Evolutionary conservation across 1,139 yeast genomes (phyloP).

Genomic region (Suhomyces bokatorum): DNA sequence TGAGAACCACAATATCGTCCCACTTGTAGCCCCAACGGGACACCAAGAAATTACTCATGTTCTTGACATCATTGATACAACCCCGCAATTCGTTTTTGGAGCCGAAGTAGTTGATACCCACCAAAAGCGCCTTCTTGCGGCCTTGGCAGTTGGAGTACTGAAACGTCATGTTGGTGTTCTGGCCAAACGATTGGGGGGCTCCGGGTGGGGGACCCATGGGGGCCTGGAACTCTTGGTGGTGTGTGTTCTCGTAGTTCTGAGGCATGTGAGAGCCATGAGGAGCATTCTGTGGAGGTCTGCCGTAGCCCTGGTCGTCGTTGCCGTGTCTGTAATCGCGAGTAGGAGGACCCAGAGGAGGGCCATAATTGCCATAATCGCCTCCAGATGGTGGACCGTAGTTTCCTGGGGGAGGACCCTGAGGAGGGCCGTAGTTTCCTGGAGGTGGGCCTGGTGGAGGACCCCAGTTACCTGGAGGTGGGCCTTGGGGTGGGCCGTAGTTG

Average conservation of each 20-base stretch:
- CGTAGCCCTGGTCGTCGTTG: slow-evolving; percentile 4
- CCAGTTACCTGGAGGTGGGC: slow-evolving; percentile 15
- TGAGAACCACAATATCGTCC: slow-evolving; percentile 82
- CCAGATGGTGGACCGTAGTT: slow-evolving; percentile 15
- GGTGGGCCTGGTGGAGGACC: slow-evolving; percentile 17
- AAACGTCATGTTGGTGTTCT: slow-evolving; percentile 24
- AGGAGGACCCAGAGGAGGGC: slow-evolving; percentile 16
- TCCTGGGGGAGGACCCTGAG: slow-evolving; percentile 11
- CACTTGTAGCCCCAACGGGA: slow-evolving; percentile 63
- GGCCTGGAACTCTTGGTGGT: slow-evolving; percentile 9
- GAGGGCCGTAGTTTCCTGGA: slow-evolving; percentile 7
- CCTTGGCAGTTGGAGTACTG: slow-evolving; percentile 78
- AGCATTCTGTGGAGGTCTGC: slow-evolving; percentile 12
- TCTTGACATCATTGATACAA: slow-evolving; percentile 80
- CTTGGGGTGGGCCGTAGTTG: slow-evolving; percentile 12
- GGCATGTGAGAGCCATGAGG: slow-evolving; percentile 13
- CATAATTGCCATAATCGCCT: slow-evolving; percentile 13
- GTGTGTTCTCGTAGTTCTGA: slow-evolving; percentile 12
- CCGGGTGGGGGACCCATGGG: slow-evolving; percentile 18
- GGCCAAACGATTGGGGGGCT: slow-evolving; percentile 26
- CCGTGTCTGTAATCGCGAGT: slow-evolving; percentile 11
- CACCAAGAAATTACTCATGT: slow-evolving; percentile 58
- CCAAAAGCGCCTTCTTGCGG: slow-evolving; percentile 72
- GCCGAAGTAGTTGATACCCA: slow-evolving; percentile 88
- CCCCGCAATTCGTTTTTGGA: slow-evolving; percentile 72